Conservation (phyloP, 495 filamentous ascomycete genomes). For the Annulohypoxylon moriforme region DNA sequence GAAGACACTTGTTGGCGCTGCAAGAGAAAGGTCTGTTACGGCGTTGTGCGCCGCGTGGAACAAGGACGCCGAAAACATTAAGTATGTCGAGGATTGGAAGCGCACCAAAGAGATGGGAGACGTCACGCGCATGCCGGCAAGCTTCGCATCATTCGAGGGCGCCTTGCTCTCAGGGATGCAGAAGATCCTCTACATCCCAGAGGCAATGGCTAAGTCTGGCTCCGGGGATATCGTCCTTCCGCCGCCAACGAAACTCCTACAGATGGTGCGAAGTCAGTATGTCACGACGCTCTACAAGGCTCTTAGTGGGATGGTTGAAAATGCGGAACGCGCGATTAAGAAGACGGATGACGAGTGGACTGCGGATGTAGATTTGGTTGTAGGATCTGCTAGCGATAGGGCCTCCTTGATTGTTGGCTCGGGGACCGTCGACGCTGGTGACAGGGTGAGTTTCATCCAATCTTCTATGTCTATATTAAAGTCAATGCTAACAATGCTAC, state of each 20-base stretch:
- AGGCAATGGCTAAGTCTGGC: slow-evolving; percentile 75
- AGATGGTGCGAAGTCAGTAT: slow-evolving; percentile 87
- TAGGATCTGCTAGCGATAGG: slow-evolving; percentile 34
- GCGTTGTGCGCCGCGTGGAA: slow-evolving; percentile 89
- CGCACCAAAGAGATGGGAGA: slow-evolving; percentile 79
- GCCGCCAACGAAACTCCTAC: slow-evolving; percentile 83
- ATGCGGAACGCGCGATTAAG: slow-evolving; percentile 78
- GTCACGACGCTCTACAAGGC: slow-evolving; percentile 92
- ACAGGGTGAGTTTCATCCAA: slow-evolving; percentile 68
- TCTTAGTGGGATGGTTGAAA: slow-evolving; percentile 93
- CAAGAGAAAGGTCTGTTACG: slow-evolving; percentile 83
- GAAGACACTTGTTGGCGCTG: slow-evolving; percentile 74
- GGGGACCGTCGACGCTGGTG: slow-evolving; percentile 71
- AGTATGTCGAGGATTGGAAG: slow-evolving; percentile 92
- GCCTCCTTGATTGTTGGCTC: slow-evolving; percentile 51
- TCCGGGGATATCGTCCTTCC: slow-evolving; percentile 80
- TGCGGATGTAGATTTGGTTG: slow-evolving; percentile 57
- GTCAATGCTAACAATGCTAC: slow-evolving; percentile 42
- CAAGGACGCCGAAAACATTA: slow-evolving; percentile 87
- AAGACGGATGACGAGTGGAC: slow-evolving; percentile 69
- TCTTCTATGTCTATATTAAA: background rate
- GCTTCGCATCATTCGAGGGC: slow-evolving; percentile 83
- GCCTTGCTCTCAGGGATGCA: slow-evolving; percentile 85
- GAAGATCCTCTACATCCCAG: slow-evolving; percentile 91
- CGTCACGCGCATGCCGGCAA: slow-evolving; percentile 87